These are phyloP conservation scores for Bombardia bombarda DNA, from an alignment of 495 filamentous ascomycete genomes.

Conservation along the genomic window DNA sequence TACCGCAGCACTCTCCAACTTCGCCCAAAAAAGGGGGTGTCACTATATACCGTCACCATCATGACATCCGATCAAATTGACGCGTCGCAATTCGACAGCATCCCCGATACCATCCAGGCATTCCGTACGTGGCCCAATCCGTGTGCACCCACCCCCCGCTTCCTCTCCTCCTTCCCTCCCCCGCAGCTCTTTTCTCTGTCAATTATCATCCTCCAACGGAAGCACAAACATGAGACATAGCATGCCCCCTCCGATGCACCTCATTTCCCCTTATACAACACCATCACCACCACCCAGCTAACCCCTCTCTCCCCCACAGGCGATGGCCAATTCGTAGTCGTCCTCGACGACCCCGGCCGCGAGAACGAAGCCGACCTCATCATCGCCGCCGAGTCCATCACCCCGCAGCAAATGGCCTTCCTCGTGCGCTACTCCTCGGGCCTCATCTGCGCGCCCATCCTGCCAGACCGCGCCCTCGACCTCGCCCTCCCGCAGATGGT, in stretches of 20 bases:
- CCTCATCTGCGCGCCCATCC: conserved; percentile 80
- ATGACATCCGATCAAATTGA: conserved; percentile 38
- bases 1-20: background rate
- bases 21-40: background rate
- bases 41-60: conserved; percentile 6
- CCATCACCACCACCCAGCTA: conserved; percentile 1
- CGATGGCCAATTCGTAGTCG: conserved; percentile 88
- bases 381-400: conserved; percentile 81
- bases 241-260: too few relatives aligned
- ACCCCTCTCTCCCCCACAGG: conserved; percentile 34
- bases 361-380: conserved; percentile 99
- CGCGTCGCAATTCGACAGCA: conserved; percentile 62
- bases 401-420: conserved; percentile 87
- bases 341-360: conserved; percentile 80
- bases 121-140: conserved; percentile 84
- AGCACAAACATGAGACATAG: too few relatives aligned
- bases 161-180: background rate
- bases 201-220: too few relatives aligned
- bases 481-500: conserved; percentile 91
- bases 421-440: conserved; percentile 87
- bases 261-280: background rate
- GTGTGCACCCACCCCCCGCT: conserved; percentile 5
- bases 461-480: conserved; percentile 51
- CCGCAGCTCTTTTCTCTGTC: background rate
- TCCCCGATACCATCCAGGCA: conserved; percentile 74